Conservation (phyloP, 1,139 yeast genomes). For the Geotrichum macrosporum region DNA sequence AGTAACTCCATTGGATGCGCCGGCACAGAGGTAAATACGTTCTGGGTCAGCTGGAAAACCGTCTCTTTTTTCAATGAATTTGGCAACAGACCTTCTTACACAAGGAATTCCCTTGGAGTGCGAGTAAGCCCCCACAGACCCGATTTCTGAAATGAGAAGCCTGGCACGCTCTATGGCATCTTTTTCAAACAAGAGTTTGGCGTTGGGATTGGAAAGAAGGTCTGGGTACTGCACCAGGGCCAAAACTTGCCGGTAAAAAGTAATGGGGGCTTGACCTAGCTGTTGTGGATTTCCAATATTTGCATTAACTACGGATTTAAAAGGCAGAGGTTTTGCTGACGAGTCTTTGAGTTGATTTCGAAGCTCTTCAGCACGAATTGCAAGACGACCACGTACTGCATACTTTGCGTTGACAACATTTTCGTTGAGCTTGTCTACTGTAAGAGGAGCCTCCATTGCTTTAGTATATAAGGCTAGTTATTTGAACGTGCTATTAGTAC, state of each 20-base stretch:
- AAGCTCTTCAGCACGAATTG: slow-evolving; percentile 88
- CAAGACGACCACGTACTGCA: slow-evolving; percentile 92
- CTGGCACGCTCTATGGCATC: slow-evolving; percentile 76
- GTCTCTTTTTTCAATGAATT: slow-evolving; percentile 71
- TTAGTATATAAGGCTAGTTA: neutral
- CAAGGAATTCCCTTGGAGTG: slow-evolving; percentile 79
- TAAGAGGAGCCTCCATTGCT: slow-evolving; percentile 19
- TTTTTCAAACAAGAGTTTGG: slow-evolving; percentile 46
- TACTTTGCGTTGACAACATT: slow-evolving; percentile 80
- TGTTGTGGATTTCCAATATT: slow-evolving; percentile 98
- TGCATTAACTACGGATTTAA: slow-evolving; percentile 71
- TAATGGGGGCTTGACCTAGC: slow-evolving; percentile 84
- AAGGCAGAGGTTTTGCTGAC: slow-evolving; percentile 68
- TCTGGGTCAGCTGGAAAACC: slow-evolving; percentile 60
- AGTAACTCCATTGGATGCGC: slow-evolving; percentile 89
- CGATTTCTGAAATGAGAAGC: slow-evolving; percentile 54
- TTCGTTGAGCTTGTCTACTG: slow-evolving; percentile 57
- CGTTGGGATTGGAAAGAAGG: slow-evolving; percentile 44
- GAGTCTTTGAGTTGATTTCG: slow-evolving; percentile 49
- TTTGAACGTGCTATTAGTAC: no score
- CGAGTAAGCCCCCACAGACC: slow-evolving; percentile 92
- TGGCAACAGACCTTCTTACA: slow-evolving; percentile 73
- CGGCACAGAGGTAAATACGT: slow-evolving; percentile 78
- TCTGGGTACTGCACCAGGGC: slow-evolving; percentile 82
- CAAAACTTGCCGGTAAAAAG: slow-evolving; percentile 91